These are phyloP conservation scores for Aspergillus taichungensis DNA, from an alignment of 495 filamentous ascomycete genomes.

Conservation along the genomic window DNA sequence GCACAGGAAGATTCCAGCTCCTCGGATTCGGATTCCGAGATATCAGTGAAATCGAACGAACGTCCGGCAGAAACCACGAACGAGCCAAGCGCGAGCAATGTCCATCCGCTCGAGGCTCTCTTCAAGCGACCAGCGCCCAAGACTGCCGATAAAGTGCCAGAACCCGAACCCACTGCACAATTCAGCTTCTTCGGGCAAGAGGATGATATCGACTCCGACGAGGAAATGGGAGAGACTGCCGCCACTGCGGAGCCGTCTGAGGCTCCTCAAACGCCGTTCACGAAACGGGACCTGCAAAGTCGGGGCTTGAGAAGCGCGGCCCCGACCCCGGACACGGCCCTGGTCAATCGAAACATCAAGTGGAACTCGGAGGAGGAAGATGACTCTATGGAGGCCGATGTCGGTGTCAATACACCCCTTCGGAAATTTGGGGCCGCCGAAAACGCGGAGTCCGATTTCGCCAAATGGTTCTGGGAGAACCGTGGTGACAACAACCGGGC, in stretches of 20 bases:
- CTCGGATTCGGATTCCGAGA: slow-evolving; percentile 5
- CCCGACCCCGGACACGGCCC: slow-evolving; percentile 90
- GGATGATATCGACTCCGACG: slow-evolving; percentile 43
- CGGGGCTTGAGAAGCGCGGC: slow-evolving; percentile 74
- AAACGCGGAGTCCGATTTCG: slow-evolving; percentile 60
- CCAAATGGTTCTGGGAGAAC: slow-evolving; percentile 88
- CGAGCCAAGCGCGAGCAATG: slow-evolving; percentile 33
- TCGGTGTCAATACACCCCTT: slow-evolving; percentile 25
- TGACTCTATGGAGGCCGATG: slow-evolving; percentile 25
- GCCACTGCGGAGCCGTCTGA: no score
- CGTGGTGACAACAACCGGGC: slow-evolving; percentile 81
- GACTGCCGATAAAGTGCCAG: slow-evolving; percentile 23
- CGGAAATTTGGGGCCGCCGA: slow-evolving; percentile 19
- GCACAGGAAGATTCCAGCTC: not conserved
- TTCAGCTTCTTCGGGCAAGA: slow-evolving; percentile 55
- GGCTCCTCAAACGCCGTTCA: slow-evolving; percentile 71
- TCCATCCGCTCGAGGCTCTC: slow-evolving; percentile 82
- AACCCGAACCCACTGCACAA: slow-evolving; percentile 38
- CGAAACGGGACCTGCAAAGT: slow-evolving; percentile 63
- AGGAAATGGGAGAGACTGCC: slow-evolving; percentile 27
- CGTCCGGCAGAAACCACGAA: slow-evolving; percentile 5
- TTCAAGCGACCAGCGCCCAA: slow-evolving; percentile 61
- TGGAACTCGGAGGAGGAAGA: slow-evolving; percentile 17
- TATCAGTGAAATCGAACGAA: slow-evolving; percentile 5
- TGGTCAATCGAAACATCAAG: slow-evolving; percentile 39